A percentile compares a stretch with the other conserved stretches of the same genome.
Conservation (phyloP, 2,329 filamentous ascomycete genomes). For the Geosmithia morbida region DNA sequence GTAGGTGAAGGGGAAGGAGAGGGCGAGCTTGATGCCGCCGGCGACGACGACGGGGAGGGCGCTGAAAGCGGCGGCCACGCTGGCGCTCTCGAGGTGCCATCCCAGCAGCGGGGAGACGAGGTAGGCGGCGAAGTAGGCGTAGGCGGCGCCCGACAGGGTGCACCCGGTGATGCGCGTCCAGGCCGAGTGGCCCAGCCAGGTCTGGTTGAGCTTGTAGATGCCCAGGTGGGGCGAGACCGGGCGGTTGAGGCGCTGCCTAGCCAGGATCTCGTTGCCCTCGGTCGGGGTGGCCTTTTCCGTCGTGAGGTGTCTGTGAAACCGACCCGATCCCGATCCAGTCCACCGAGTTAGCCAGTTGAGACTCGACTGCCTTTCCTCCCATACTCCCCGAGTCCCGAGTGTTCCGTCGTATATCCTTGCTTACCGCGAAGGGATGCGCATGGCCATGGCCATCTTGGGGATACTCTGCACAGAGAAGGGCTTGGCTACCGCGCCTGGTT, state of each 20-base stretch:
- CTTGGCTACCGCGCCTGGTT: conserved; percentile 23
- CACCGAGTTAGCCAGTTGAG: no score
- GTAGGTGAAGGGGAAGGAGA: conserved; percentile 45
- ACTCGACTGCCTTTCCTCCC: no score
- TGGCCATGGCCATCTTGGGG: conserved; percentile 28
- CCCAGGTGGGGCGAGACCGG: conserved; percentile 73
- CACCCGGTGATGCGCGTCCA: conserved; percentile 77
- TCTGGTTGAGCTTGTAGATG: conserved; percentile 80
- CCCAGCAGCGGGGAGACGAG: conserved; percentile 63
- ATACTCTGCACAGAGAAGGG: conserved; percentile 32
- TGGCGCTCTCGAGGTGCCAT: conserved; percentile 43
- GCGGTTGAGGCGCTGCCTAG: conserved; percentile 64
- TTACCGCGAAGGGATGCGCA: conserved; percentile 19
- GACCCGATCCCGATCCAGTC: no score
- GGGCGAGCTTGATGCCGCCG: conserved; percentile 37
- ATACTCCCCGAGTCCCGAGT: no score
- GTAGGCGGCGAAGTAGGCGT: conserved; percentile 70
- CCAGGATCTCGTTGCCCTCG: conserved; percentile 53
- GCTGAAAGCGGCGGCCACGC: conserved; percentile 46
- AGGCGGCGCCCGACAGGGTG: conserved; percentile 57
- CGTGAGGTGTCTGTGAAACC: conserved; percentile 37
- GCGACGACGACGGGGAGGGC: conserved; percentile 44
- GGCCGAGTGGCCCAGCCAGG: conserved; percentile 59
- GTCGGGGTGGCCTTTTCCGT: conserved; percentile 40
- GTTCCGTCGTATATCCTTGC: no score